Evolutionary conservation across 257 asterid genomes (phyloP), one percentile per base, ranked within the genome.

Genomic region (Ophiorrhiza pumila): DNA sequence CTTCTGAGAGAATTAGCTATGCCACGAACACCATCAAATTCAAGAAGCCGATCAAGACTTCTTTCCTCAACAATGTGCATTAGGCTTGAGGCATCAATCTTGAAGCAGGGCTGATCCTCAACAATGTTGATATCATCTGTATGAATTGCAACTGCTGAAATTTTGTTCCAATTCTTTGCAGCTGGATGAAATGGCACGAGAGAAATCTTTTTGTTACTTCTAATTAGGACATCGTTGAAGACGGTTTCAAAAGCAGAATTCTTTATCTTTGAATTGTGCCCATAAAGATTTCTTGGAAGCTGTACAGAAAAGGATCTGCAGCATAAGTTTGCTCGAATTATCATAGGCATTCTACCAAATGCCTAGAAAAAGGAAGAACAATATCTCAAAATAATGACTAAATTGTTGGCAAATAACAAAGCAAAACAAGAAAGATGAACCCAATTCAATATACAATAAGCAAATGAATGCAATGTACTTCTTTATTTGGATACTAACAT

Each of bases 21-120:
- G 0, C 81, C 86, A 50, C 52, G 66, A 59, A 71, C 72, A 29
- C 88, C 86, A 31, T 86, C 86, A 74, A 45, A 31, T n/a, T 43
- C 15, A n/a, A 41, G 42, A 22, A 82, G 79, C 32, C 57, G 27
- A 7, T 79, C 74, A 27, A 66, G n/a, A 29, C 55, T 80, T 80
- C 72, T 82, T 31, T 75, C 82, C 68, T 73, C 76, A 29, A 77
- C 79, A 59, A 82, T 55, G 69, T 62, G 57, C 5, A 71, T 34
- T 37, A 82, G 74, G 69, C 55, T 72, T 56, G 74, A 34, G 10
- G 59, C 41, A 46, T 75, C 74, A 32, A 72, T 53, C 4, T 29
- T 52, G 32, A 76, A 63, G 15, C 35, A 39, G 34, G 53, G 53
- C 22, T 35, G 50, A 32, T 45, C 53, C 69, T 50, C 58, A 22